Evolutionary conservation across 352 stramenopile genomes (phyloP).

Genomic region (Peronospora belbahrii): DNA sequence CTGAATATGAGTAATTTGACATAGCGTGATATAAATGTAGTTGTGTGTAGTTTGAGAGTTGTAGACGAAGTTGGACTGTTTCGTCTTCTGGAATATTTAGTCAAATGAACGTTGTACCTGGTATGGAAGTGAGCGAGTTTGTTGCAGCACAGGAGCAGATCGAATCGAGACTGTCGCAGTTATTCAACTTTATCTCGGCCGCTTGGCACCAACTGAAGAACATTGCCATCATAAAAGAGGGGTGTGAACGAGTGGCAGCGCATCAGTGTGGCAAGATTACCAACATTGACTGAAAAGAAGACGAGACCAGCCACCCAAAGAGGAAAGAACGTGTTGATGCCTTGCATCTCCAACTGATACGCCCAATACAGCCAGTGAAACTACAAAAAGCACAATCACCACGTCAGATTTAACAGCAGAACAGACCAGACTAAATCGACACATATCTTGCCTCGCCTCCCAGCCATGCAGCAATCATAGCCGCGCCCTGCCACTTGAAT

Average conservation of each 20-base stretch:
- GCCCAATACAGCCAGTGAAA: conserved; percentile 88
- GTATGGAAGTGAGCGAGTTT: background rate
- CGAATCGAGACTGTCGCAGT: background rate
- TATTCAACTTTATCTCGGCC: conserved; percentile 18
- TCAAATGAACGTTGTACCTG: conserved; percentile 2
- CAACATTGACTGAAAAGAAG: conserved; percentile 88
- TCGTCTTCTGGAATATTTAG: conserved; percentile 3
- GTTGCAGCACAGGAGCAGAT: background rate
- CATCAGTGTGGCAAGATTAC: conserved; percentile 71
- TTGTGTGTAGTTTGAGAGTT: conserved; percentile 11
- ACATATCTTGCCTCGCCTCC: conserved; percentile 47
- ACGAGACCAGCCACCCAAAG: conserved; percentile 82
- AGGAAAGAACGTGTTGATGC: conserved; percentile 81
- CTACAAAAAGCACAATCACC: conserved; percentile 16
- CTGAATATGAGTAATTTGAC: too few relatives aligned
- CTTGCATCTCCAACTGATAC: conserved; percentile 87
- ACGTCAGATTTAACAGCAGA: conserved; percentile 1
- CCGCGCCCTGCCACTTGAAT: conserved; percentile 53
- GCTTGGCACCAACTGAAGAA: conserved; percentile 36
- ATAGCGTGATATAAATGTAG: too few relatives aligned
- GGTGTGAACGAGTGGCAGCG: conserved; percentile 47
- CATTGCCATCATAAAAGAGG: conserved; percentile 39
- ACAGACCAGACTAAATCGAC: background rate
- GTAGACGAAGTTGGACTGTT: conserved; percentile 12
- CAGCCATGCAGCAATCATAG: conserved; percentile 69